Base-by-base conservation (phyloP, 108 stramenopile species). In the Pinguiococcus pyrenoidosus region DNA sequence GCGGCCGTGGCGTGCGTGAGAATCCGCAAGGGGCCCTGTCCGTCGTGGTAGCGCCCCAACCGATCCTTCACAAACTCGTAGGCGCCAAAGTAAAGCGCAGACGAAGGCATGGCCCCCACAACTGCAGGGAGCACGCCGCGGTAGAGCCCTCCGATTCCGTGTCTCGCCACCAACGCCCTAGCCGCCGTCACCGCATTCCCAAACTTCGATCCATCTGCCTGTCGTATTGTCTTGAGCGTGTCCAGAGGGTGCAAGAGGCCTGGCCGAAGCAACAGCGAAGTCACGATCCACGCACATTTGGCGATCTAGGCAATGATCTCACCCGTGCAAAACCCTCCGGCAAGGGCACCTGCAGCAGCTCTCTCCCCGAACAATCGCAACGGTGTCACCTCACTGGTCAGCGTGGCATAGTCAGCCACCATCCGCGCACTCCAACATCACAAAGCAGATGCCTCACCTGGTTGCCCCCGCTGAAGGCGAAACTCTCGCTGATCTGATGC, bases 51-150 rank as follows among this genome's bases (percentile, higher is more conserved):
- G n/a, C n/a, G 32, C 26, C 32, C 24, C 18, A 68, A 51, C 32
- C 46, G 34, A 0, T 32, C 32, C 57, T 82, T 82, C 25, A 65
- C 60, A 32, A 56, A 42, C 56, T 76, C 77, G 55, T 82, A 82
- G 25, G 73, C 61, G 7, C 77, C 77, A 65, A 82, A 82, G 49
- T 82, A 82, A 1, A 82, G 57, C 4, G 77, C 77, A 29, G 75
- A 77, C n/a, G 74, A 73, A 17, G 81, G 78, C 51, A 82, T 77
- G 6, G 78, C 59, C 0, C 78, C 75, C 3, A 82, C 14, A 0
- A 76, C 48, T 16, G 78, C 76, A 5, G 77, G 68, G 4, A 62
- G 35, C n/a, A 72, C 21, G 20, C 78, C 78, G 4, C 54, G 49
- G 44, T 79, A 79, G 5, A 72, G 29, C 9, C 49, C 20, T 12